Evolutionary conservation across 2,329 filamentous ascomycete genomes (phyloP).

Genomic region (Beauveria australis): DNA sequence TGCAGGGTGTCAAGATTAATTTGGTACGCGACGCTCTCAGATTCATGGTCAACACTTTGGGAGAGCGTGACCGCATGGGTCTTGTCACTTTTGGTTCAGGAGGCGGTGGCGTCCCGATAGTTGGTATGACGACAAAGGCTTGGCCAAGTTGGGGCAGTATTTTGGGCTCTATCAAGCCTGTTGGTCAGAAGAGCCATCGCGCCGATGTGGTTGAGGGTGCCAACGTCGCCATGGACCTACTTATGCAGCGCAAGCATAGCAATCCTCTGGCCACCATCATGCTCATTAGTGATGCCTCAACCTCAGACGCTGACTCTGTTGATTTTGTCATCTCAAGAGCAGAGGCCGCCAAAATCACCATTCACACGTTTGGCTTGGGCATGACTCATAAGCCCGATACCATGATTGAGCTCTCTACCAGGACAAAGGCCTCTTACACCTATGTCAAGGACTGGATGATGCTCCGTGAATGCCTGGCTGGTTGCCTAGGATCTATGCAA

Average conservation of each 20-base stretch:
- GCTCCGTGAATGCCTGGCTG: slow-evolving; percentile 90
- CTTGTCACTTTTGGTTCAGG: slow-evolving; percentile 95
- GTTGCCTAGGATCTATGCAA: slow-evolving; percentile 85
- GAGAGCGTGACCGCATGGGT: slow-evolving; percentile 92
- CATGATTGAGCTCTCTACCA: slow-evolving; percentile 93
- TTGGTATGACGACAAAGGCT: slow-evolving; percentile 95
- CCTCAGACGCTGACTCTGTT: slow-evolving; percentile 86
- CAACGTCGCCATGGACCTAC: slow-evolving; percentile 94
- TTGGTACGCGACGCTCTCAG: slow-evolving; percentile 83
- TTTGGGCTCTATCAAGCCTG: slow-evolving; percentile 78
- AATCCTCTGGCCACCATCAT: slow-evolving; percentile 94
- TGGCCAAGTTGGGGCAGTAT: slow-evolving; percentile 90
- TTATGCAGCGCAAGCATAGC: slow-evolving; percentile 95
- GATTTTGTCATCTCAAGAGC: slow-evolving; percentile 96
- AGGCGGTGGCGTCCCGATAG: slow-evolving; percentile 83
- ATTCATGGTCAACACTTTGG: slow-evolving; percentile 83
- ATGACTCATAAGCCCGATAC: slow-evolving; percentile 98
- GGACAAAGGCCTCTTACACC: slow-evolving; percentile 93
- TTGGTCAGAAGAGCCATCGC: slow-evolving; percentile 92
- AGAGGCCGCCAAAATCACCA: slow-evolving; percentile 93
- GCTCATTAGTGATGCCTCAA: slow-evolving; percentile 94
- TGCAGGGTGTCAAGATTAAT: slow-evolving; percentile 99
- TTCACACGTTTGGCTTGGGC: slow-evolving; percentile 92
- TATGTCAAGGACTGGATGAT: slow-evolving; percentile 99
- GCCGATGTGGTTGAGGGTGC: slow-evolving; percentile 96